Conservation (phyloP, 768 basidiomycete species). For the Pholiota conissans region DNA sequence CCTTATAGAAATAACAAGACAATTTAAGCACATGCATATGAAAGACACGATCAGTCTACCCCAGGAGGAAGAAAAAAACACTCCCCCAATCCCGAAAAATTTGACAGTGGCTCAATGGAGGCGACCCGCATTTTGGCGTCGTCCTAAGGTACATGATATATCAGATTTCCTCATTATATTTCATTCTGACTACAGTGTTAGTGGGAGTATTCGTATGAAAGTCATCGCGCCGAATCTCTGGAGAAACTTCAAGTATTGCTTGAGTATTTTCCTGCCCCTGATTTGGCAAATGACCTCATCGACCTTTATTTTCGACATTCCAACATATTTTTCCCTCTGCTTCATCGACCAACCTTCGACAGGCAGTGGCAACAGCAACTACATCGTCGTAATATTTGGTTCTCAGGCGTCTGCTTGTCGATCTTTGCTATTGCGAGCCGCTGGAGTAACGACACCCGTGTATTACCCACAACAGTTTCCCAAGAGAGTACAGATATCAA, state of each 20-base stretch:
- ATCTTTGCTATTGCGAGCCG: constrained; percentile 72
- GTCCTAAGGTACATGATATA: constrained; percentile 45
- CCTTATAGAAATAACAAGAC: constrained; percentile 53
- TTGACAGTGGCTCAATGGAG: constrained; percentile 23
- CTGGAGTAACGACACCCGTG: constrained; percentile 62
- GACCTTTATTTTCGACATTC: constrained; percentile 64
- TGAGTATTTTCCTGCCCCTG: constrained; percentile 58
- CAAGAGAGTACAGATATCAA: constrained; percentile 22
- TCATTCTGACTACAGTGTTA: constrained; percentile 21
- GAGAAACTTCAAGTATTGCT: constrained; percentile 34
- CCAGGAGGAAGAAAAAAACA: constrained; percentile 7
- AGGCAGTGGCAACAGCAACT: constrained; percentile 55
- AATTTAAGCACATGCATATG: constrained; percentile 52
- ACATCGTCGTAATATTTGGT: constrained; percentile 57
- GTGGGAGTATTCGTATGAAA: constrained; percentile 65
- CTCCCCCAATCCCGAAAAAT: constrained; percentile 21
- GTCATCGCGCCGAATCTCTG: constrained; percentile 31
- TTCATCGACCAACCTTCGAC: constrained; percentile 73
- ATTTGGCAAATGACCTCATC: constrained; percentile 60
- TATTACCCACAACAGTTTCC: constrained; percentile 35
- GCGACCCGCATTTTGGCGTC: constrained; percentile 57
- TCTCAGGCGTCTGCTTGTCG: constrained; percentile 57
- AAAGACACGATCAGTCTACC: constrained; percentile 27
- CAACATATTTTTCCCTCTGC: constrained; percentile 62
- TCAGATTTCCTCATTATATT: background rate